Conservation (phyloP, 1,284 basidiomycete species). For the Entoloma clypeatum region DNA sequence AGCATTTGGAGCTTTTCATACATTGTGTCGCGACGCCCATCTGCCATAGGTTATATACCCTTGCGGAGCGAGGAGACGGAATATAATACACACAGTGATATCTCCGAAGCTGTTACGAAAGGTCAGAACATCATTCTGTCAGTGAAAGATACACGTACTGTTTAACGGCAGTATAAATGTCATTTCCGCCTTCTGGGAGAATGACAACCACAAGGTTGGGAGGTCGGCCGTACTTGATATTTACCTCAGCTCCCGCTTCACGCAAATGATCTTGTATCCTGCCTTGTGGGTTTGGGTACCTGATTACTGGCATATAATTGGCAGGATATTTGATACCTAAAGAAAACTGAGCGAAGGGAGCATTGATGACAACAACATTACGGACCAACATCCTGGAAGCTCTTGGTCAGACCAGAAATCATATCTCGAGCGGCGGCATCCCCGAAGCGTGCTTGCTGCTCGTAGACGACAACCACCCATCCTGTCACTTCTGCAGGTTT, state of each 20-base stretch:
- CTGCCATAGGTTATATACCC: slow-evolving; percentile 31
- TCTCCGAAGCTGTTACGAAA: slow-evolving; percentile 59
- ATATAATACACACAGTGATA: slow-evolving; percentile 43
- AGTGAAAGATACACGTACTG: slow-evolving; percentile 46
- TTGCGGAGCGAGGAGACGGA: not conserved
- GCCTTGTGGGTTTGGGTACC: slow-evolving; percentile 53
- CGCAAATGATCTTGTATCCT: slow-evolving; percentile 49
- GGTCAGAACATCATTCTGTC: slow-evolving; percentile 6
- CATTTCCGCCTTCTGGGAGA: slow-evolving; percentile 69
- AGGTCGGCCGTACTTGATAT: slow-evolving; percentile 24
- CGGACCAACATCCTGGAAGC: slow-evolving; percentile 56
- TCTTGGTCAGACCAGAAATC: slow-evolving; percentile 43
- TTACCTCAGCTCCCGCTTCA: slow-evolving; percentile 39
- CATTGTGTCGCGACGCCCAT: slow-evolving; percentile 73
- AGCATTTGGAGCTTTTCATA: slow-evolving; percentile 60
- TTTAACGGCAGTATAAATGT: slow-evolving; percentile 72
- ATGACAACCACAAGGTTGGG: slow-evolving; percentile 64
- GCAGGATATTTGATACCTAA: slow-evolving; percentile 50
- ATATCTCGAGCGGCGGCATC: slow-evolving; percentile 43
- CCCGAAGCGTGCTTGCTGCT: slow-evolving; percentile 51
- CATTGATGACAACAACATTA: slow-evolving; percentile 5
- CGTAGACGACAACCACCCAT: slow-evolving; percentile 66
- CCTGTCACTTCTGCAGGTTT: slow-evolving; percentile 44
- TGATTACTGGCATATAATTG: slow-evolving; percentile 36
- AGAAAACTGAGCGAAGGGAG: not conserved